Evolutionary conservation across 345 rosid species (phyloP).

Genomic region (Eucalyptus rudis): DNA sequence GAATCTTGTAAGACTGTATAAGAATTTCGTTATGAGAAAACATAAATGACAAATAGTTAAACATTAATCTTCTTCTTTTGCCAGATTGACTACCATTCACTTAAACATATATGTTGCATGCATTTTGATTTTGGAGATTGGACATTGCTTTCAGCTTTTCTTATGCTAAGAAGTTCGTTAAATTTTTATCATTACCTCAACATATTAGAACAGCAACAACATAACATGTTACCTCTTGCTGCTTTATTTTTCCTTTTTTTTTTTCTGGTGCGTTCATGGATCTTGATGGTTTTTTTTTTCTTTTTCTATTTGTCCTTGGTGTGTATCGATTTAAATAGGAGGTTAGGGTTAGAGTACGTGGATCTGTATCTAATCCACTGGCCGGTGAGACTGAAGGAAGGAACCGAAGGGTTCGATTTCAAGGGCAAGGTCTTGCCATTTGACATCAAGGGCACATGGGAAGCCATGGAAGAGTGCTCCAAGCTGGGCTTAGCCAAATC

Average conservation of each 20-base stretch:
- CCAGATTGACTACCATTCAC: background rate
- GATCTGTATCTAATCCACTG: conserved; percentile 29
- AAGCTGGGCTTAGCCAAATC: conserved; percentile 7
- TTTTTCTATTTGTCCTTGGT: background rate
- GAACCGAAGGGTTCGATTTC: background rate
- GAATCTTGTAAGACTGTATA: background rate
- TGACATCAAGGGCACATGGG: conserved; percentile 8
- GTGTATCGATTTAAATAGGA: conserved; percentile 1
- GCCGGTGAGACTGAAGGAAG: conserved; percentile 14
- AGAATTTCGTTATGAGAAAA: background rate
- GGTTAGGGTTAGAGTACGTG: conserved; percentile 16
- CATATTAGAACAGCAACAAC: background rate
- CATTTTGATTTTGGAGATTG: background rate
- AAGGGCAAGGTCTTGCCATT: conserved; percentile 1
- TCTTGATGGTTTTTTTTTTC: background rate
- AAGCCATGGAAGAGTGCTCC: conserved; percentile 19
- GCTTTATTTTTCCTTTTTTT: background rate
- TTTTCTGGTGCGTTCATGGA: background rate
- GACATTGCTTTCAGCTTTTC: background rate
- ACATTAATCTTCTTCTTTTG: background rate
- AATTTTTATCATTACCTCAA: background rate
- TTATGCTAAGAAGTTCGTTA: background rate
- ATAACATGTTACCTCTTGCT: background rate
- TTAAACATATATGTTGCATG: background rate
- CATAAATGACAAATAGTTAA: background rate